These are phyloP conservation scores for Ophiostoma tasmaniense DNA, from an alignment of 2,329 filamentous ascomycete genomes.

Conservation along the genomic window DNA sequence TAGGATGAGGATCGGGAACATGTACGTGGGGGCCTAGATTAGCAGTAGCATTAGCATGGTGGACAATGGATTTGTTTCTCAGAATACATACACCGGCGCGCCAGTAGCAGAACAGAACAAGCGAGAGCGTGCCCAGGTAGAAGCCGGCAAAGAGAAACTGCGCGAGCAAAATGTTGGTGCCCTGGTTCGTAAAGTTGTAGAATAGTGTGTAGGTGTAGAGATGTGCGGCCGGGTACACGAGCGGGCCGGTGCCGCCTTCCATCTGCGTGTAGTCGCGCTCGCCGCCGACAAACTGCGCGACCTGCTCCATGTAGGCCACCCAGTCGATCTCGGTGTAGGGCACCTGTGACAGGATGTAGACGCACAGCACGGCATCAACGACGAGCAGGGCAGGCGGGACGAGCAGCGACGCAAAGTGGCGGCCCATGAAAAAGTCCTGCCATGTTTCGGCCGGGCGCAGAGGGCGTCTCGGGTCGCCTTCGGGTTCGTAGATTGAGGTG, in stretches of 20 bases:
- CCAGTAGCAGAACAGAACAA: conserved; percentile 79
- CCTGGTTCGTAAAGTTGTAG: conserved; percentile 68
- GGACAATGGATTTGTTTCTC: background rate
- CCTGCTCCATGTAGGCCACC: conserved; percentile 93
- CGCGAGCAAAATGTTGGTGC: conserved; percentile 67
- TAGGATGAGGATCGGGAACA: conserved; percentile 75
- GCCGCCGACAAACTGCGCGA: conserved; percentile 68
- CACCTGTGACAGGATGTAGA: conserved; percentile 67
- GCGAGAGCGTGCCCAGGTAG: conserved; percentile 64
- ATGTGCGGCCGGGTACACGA: conserved; percentile 92
- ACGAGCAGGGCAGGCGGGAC: conserved; percentile 56
- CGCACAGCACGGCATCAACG: conserved; percentile 63
- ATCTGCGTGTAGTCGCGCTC: conserved; percentile 85
- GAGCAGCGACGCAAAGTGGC: conserved; percentile 40
- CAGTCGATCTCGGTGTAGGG: conserved; percentile 98
- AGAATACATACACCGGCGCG: conserved; percentile 50
- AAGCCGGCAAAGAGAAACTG: conserved; percentile 74
- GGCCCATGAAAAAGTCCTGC: conserved; percentile 39
- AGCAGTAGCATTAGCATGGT: background rate
- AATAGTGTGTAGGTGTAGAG: conserved; percentile 82
- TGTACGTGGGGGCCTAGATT: conserved; percentile 71
- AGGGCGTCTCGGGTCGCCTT: conserved; percentile 20
- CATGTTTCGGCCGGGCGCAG: conserved; percentile 18
- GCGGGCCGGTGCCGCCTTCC: conserved; percentile 77
- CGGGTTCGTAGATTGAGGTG: background rate